These are phyloP conservation scores for Pulveroboletus sp. DNA, from an alignment of 768 basidiomycete species.

Conservation along the genomic window DNA sequence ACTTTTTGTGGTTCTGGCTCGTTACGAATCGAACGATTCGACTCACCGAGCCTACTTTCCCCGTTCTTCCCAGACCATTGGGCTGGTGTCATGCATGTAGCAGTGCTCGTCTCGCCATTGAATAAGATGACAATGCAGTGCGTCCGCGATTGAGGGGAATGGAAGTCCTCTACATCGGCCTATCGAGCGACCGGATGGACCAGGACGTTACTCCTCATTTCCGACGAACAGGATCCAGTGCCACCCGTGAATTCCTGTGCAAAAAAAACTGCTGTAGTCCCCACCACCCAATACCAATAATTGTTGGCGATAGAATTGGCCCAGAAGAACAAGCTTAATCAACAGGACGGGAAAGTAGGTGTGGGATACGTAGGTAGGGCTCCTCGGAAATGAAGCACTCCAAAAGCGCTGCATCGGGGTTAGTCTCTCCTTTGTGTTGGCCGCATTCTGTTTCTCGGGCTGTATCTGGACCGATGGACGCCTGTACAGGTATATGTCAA, in stretches of 20 bases:
- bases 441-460: neutral
- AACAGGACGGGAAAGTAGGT: neutral
- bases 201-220: neutral
- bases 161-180: slow-evolving; percentile 11
- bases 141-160: slow-evolving; percentile 8
- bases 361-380: neutral
- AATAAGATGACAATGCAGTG: slow-evolving; percentile 9
- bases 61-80: neutral
- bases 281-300: neutral
- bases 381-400: slow-evolving; percentile 8
- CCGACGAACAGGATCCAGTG: too few species aligned
- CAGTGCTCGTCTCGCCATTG: slow-evolving; percentile 1
- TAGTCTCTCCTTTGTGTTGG: neutral
- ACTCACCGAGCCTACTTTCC: neutral
- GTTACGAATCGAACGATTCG: slow-evolving; percentile 5
- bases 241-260: slow-evolving; percentile 10
- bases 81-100: neutral
- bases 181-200: neutral
- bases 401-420: neutral
- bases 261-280: slow-evolving; percentile 4
- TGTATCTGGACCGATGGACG: neutral
- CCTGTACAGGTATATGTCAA: neutral
- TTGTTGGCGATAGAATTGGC: neutral
- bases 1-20: slow-evolving; percentile 1
- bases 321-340: slow-evolving; percentile 1